Conservation (phyloP, 176 grass and related monocot species). For the Oryza officinalis region DNA sequence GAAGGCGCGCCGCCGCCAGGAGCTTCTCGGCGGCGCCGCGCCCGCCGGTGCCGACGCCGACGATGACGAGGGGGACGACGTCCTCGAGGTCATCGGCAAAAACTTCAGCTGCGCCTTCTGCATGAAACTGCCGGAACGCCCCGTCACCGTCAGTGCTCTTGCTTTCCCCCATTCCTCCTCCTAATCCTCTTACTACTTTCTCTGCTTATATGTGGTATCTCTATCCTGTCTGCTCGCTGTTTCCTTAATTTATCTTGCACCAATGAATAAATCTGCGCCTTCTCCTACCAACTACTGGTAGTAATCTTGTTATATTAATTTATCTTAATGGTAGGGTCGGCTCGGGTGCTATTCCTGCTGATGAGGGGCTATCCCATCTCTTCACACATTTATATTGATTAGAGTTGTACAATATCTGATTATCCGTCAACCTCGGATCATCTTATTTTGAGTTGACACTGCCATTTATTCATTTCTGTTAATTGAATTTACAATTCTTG, state of each 20-base stretch:
- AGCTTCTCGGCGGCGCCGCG: slow-evolving; percentile 50
- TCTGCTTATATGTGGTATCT: neutral
- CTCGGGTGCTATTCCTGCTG: no score
- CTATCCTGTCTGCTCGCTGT: neutral
- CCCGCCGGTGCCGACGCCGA: neutral
- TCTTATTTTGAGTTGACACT: neutral
- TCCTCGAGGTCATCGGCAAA: slow-evolving; percentile 52
- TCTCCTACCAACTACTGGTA: neutral
- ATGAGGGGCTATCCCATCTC: no score
- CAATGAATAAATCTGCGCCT: no score
- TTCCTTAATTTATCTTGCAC: no score
- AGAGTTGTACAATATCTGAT: no score
- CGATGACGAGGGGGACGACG: slow-evolving; percentile 21
- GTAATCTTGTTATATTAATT: no score
- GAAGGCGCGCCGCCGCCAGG: slow-evolving; percentile 76
- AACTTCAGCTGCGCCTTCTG: slow-evolving; percentile 85
- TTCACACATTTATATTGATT: no score
- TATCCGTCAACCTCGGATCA: no score
- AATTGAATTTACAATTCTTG: neutral
- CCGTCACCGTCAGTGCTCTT: slow-evolving; percentile 64
- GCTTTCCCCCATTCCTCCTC: no score
- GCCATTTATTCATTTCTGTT: neutral
- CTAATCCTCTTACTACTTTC: neutral
- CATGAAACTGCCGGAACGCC: slow-evolving; percentile 87
- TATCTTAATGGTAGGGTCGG: no score